Evolutionary conservation across 306 rosid species (phyloP), one percentile per base, ranked within the genome.

Genomic region (Cicer pinnatifidum): DNA sequence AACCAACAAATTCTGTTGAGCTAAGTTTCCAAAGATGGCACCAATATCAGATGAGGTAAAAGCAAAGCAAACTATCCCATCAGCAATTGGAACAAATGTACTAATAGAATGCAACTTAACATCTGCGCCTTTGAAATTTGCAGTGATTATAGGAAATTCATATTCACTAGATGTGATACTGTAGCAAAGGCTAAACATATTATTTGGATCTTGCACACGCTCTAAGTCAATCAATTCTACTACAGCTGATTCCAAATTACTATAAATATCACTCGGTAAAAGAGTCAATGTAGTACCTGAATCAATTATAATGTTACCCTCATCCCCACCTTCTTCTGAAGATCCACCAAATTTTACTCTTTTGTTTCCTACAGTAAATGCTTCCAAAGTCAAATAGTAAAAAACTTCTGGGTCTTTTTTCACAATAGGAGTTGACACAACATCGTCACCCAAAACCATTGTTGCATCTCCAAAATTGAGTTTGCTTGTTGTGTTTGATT

Each of bases 1-100:
- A 13, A 86, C 82, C 66, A 81, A 40, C 64, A 88, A 71, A 50
- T 83, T 83, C 40, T 23, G 45, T 46, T 92, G 96, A 0, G 87
- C 80, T 16, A 92, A 0, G 35, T 86, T 92, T 0, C 93, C 96
- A 9, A 78, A 86, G 11, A 92, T 84, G 1, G 77, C 10, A 15
- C n/a, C 4, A 3, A 0, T 0, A 0, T 5, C 0, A 2, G 6
- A 0, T 12, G 7, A 0, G 1, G 3, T 0, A n/a, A 92, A 86
- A 8, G 90, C 87, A 0, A 92, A 80, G 62, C 97, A 92, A 4
- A 62, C 45, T 0, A 79, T 62, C 0, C 9, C 64, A 0, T 81
- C 77, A 0, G 13, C n/a, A 1, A 82, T 58, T 11, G 37, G 16
- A 39, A 85, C 8, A 67, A 92, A 86, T 0, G 85, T 48, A 59